Conservation (phyloP, 2,329 filamentous ascomycete species). For the Colletotrichum tanaceti region DNA sequence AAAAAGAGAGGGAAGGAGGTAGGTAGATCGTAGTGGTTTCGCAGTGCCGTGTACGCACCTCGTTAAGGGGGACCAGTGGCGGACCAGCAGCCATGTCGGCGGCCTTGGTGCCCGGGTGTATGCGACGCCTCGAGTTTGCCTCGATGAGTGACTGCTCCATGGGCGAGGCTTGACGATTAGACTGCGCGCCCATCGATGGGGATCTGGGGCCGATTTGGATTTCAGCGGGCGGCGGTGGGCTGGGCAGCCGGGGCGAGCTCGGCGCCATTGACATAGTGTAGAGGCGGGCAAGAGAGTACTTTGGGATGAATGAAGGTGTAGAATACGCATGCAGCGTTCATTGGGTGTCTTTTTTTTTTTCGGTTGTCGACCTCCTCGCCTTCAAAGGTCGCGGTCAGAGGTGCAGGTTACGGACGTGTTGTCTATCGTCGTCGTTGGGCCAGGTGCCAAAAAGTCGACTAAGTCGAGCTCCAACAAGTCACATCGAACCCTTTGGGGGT, state of each 20-base stretch:
- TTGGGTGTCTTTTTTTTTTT: not conserved
- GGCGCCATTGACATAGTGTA: conserved; percentile 70
- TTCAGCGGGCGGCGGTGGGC: conserved; percentile 93
- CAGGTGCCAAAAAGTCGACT: conserved; percentile 35
- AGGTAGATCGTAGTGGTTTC: not conserved
- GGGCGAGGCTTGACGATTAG: conserved; percentile 69
- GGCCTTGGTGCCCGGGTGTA: conserved; percentile 92
- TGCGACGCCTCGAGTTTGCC: conserved; percentile 81
- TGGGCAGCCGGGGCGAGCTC: conserved; percentile 91
- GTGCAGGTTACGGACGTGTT: not conserved
- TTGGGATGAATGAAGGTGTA: not conserved
- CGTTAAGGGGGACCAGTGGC: conserved; percentile 84
- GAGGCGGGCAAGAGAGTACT: not conserved
- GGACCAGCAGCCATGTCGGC: conserved; percentile 93
- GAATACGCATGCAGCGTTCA: not conserved
- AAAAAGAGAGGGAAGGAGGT: conserved; percentile 11
- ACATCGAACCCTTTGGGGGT: conserved; percentile 21
- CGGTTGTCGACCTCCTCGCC: conserved; percentile 1
- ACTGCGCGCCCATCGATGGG: conserved; percentile 68
- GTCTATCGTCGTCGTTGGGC: conserved; percentile 1
- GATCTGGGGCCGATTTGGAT: conserved; percentile 89
- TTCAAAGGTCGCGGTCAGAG: conserved; percentile 11
- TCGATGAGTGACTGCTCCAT: conserved; percentile 75
- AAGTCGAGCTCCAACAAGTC: conserved; percentile 33
- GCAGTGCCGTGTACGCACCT: conserved; percentile 66